Base-by-base conservation (phyloP, 441 rosid species). In the Arabidopsis hybrid region DNA sequence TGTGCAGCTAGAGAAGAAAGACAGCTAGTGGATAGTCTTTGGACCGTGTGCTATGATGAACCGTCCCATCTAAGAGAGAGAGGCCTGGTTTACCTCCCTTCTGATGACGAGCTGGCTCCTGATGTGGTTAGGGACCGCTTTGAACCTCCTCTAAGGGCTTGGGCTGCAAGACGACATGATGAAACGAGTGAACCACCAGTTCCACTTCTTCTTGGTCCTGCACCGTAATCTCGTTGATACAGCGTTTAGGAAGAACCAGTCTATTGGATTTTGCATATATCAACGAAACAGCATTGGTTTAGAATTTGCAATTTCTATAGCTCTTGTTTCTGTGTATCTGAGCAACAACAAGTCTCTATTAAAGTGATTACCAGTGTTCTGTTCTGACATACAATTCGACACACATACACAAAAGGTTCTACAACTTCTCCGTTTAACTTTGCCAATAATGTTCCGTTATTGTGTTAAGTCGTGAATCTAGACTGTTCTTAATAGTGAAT, bases 1-100 rank as follows among this genome's bases (percentile, higher is more conserved):
- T 84, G 80, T 60, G 91, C 95, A 35, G 93, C 83, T 40, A 86
- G 80, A 72, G 96, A 90, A 83, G 96, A 92, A 78, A 86, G 97
- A 71, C 90, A 82, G 47, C 87, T 92, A 34, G 81, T 92, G 2
- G 96, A 90, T 53, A 82, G 83, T 3, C 87, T 92, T 16, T 92
- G 97, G 96, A 82, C 74, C 13, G 52, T 85, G 57, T 86, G 81
- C 79, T 88, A 81, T 73, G 68, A 85, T 1, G 91, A 90, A 56
- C 91, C 92, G 13, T 92, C 93, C 6, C 62, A 85, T 16, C 85
- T 92, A 51, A 80, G 82, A 31, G 88, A 80, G 57, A 86, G 84
- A 70, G 95, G 92, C 4, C 91, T 90, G 34, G 91, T 91, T 49
- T 75, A 82, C 63, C 89, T 90, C 56, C 89, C 96, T 0, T 92